phyloP scores from a whole-genome alignment of 129 eudicot species.

The Oenanthe sinensis region DNA sequence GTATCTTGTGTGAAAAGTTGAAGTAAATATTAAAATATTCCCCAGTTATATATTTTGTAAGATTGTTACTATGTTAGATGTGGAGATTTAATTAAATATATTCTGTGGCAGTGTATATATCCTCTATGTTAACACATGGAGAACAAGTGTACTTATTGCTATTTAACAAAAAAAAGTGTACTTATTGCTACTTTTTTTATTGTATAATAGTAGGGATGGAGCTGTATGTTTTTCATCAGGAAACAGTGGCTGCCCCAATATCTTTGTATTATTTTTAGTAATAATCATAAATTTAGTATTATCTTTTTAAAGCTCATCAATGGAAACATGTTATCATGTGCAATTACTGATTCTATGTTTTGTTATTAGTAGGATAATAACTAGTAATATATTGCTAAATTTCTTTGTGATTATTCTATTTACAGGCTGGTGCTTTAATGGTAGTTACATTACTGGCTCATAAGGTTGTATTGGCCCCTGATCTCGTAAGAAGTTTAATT shows the following conservation, averaged over 20 bases:
- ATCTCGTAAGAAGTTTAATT: constrained; percentile 57
- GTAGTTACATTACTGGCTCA: constrained; percentile 63
- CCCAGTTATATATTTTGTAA: neutral
- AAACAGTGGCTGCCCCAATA: neutral
- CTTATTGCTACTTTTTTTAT: neutral
- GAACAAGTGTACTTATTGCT: neutral
- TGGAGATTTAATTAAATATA: neutral
- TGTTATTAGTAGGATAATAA: too few relatives aligned
- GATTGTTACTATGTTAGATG: neutral
- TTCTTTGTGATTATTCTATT: constrained; percentile 1
- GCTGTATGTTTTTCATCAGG: neutral
- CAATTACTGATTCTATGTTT: too few relatives aligned
- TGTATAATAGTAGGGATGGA: neutral
- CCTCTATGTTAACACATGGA: neutral
- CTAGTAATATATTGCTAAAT: neutral
- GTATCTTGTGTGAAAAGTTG: neutral
- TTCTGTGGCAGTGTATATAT: too few relatives aligned
- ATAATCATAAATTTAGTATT: neutral
- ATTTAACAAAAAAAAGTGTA: too few relatives aligned
- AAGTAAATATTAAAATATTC: neutral
- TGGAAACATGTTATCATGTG: too few relatives aligned
- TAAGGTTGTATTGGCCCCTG: constrained; percentile 53
- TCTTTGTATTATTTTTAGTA: neutral
- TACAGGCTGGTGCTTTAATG: constrained; percentile 83
- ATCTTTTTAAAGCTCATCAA: too few relatives aligned